Evolutionary conservation across 2,329 filamentous ascomycete genomes (phyloP), one percentile per base, ranked within the genome.

Genomic region (Davidsoniella australis): DNA sequence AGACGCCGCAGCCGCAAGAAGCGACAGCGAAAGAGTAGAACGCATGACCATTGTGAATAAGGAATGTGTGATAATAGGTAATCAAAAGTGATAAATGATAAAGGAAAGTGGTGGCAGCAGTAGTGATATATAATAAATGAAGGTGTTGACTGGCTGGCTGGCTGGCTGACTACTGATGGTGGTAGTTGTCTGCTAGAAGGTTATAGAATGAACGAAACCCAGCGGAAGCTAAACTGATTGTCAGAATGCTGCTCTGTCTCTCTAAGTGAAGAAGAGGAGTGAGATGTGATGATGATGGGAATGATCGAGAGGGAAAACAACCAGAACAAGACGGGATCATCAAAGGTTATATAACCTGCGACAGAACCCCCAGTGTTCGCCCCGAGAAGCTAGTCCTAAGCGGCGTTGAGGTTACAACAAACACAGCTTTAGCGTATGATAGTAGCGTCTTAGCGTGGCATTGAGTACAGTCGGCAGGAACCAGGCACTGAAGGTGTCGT

Each of bases 31-130:
- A 33, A 62, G 43, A 48, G 56, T 57, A 24, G 62, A 55, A 41
- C 62, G 61, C 46, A 48, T 41, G 43, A 67, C 63, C 63, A 68
- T 68, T 55, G 41, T 59, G 59, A 55, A 26, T 23, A 37, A 42
- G 26, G 23, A 26, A 18, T 23, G 2, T n/a, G 9, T 33, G 33
- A 10, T 48, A 42, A 36, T 16, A 48, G 33, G 14, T 16, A 18
- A 40, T 23, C 18, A 38, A 47, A 39, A 33, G 10, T 23, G 17
- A 48, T 48, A 14, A 17, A 18, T 23, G 2, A 9, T 23, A 10
- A 20, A 48, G 23, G n/a, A 14, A 18, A 36, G 24, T 33, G 26
- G 20, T 20, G 24, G 40, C 12, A 42, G 24, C 24, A 42, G 18
- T 9, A 6, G 39, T 41, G 20, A 17, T 41, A 17, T 41, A 24